Evolutionary conservation across 805 yeast genomes (phyloP).

Genomic region (Ogataea methylovora): DNA sequence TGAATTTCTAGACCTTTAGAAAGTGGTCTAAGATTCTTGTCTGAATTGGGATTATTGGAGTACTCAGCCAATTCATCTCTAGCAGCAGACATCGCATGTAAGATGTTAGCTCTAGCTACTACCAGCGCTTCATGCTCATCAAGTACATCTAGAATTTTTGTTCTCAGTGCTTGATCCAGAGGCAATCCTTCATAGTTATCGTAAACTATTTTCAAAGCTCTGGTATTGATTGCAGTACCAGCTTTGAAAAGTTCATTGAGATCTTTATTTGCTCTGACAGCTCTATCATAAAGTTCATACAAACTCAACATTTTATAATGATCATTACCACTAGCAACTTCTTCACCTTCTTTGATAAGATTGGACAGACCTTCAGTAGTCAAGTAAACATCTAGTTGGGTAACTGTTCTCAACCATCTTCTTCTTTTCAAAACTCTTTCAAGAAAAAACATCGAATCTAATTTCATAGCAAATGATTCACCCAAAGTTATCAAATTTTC

Average conservation of each 20-base stretch:
- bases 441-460: constrained; percentile 39
- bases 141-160: constrained; percentile 59
- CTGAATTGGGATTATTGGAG: no score
- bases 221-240: constrained; percentile 1
- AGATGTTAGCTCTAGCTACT: no score
- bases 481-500: constrained; percentile 51
- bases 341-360: constrained; percentile 18
- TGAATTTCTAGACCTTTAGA: no score
- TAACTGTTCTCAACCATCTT: constrained; percentile 28
- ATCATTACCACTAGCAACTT: constrained; percentile 10
- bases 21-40: no score
- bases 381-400: constrained; percentile 19
- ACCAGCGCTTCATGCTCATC: no score
- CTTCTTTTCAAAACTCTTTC: constrained; percentile 29
- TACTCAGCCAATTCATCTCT: no score
- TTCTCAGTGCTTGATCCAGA: constrained; percentile 6
- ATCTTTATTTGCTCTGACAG: constrained; percentile 8
- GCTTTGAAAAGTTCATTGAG: constrained; percentile 1
- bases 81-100: no score
- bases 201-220: constrained; percentile 5
- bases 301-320: constrained; percentile 6
- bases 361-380: constrained; percentile 7
- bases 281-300: constrained; percentile 8
- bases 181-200: constrained; percentile 10
- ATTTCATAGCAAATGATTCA: constrained; percentile 46